Percentiles rank a stretch among this genome's conserved stretches.
Conservation (phyloP, 345 rosid species). For the Diplotaxis tenuifolia region DNA sequence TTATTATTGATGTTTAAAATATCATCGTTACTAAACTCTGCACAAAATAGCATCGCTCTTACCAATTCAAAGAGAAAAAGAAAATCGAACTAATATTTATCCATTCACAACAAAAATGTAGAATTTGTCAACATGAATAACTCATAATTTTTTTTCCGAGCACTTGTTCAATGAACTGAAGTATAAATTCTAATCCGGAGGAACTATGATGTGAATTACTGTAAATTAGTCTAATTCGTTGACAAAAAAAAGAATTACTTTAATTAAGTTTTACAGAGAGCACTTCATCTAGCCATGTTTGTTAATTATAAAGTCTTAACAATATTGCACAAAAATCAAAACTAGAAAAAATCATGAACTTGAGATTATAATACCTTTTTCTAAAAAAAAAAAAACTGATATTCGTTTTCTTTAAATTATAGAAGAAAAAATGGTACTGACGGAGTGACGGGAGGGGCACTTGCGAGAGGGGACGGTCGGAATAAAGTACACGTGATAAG, state of each 20-base stretch:
- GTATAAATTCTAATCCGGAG: not conserved
- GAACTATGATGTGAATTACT: not conserved
- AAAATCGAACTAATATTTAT: not conserved
- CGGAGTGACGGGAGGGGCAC: conserved; percentile 27
- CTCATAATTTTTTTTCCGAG: not conserved
- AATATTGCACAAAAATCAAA: not conserved
- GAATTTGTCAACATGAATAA: not conserved
- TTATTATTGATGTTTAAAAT: not conserved
- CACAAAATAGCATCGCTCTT: not conserved
- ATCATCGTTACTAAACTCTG: not conserved
- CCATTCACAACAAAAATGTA: not conserved
- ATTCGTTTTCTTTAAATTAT: not conserved
- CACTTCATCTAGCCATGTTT: not conserved
- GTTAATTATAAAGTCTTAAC: not conserved
- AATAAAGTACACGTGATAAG: conserved; percentile 35
- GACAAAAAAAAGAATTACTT: no score
- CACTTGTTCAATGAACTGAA: not conserved
- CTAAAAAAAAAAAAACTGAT: no score
- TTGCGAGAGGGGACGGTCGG: conserved; percentile 33
- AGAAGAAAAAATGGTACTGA: not conserved
- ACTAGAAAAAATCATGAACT: not conserved
- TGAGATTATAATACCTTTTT: no score
- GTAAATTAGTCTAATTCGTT: no score
- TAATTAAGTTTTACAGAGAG: not conserved
- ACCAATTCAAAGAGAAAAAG: not conserved